Percentiles rank a stretch among this genome's conserved stretches.
phyloP scores from a whole-genome alignment of 106 monocot genomes.

The Dioscorea dumetorum region DNA sequence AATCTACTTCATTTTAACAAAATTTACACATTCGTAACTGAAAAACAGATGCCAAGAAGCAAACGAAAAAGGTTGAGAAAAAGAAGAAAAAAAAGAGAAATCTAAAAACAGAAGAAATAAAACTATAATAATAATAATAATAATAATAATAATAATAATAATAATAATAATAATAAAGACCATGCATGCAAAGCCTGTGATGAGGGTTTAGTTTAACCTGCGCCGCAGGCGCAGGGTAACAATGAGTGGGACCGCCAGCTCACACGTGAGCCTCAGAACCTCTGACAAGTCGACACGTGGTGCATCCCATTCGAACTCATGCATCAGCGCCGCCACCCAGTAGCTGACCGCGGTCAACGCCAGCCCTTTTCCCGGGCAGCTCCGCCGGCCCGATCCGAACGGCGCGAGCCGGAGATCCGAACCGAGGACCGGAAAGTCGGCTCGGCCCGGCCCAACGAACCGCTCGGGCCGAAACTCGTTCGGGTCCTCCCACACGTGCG shows the following conservation, averaged over 20 bases:
- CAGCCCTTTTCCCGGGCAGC: slow-evolving; percentile 68
- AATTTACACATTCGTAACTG: too few species aligned
- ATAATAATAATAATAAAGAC: too few species aligned
- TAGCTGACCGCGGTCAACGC: slow-evolving; percentile 49
- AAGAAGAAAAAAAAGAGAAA: too few species aligned
- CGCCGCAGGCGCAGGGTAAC: slow-evolving; percentile 32
- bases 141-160: too few species aligned
- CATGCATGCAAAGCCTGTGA: too few species aligned
- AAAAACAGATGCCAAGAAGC: too few species aligned
- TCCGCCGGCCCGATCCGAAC: slow-evolving; percentile 69
- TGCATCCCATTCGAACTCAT: slow-evolving; percentile 47
- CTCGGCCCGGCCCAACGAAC: slow-evolving; percentile 23
- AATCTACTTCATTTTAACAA: too few species aligned
- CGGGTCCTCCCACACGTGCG: slow-evolving; percentile 41
- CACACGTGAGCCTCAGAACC: slow-evolving; percentile 61
- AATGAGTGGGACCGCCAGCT: slow-evolving; percentile 59
- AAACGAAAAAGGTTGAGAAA: too few species aligned
- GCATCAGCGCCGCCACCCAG: slow-evolving; percentile 56
- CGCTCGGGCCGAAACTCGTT: slow-evolving; percentile 55
- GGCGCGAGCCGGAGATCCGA: slow-evolving; percentile 70
- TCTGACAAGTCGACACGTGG: slow-evolving; percentile 42
- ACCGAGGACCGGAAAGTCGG: slow-evolving; percentile 34
- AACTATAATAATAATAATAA: too few species aligned
- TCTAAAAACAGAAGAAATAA: too few species aligned
- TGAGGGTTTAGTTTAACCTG: neutral